A percentile compares a stretch with the other conserved stretches of the same genome.
Evolutionary conservation across 495 filamentous ascomycete species (phyloP).

Genomic region (Xylaria venustula): DNA sequence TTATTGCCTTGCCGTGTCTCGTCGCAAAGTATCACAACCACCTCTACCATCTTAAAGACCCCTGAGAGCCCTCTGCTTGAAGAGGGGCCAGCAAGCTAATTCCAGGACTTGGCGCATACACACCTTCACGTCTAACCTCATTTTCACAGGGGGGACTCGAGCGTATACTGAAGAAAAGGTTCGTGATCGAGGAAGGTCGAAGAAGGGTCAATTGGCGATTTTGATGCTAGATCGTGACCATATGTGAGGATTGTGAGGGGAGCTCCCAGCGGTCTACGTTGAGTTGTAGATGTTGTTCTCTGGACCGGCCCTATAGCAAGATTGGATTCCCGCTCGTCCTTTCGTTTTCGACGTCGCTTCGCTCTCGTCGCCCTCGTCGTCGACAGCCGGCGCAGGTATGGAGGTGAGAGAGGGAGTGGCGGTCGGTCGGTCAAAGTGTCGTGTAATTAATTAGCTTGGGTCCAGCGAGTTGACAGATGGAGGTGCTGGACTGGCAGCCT

Average conservation of each 20-base stretch:
- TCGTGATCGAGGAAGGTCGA: constrained; percentile 9
- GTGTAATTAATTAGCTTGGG: neutral
- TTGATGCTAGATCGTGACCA: neutral
- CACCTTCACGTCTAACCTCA: constrained; percentile 93
- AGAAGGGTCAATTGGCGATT: constrained; percentile 1
- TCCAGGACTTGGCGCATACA: constrained; percentile 33
- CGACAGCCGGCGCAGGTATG: neutral
- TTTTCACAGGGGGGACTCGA: constrained; percentile 48
- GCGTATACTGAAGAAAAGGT: constrained; percentile 7
- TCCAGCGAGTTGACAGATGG: constrained; percentile 9
- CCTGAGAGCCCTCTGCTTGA: no score
- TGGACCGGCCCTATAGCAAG: neutral
- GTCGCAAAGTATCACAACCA: neutral
- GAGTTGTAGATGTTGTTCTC: neutral
- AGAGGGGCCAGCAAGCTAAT: neutral
- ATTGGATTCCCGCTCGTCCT: neutral
- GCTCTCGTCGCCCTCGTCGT: neutral
- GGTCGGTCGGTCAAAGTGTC: neutral
- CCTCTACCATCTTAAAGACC: no score
- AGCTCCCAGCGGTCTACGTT: constrained; percentile 12
- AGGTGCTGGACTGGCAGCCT: constrained; percentile 7
- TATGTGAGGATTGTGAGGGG: constrained; percentile 10
- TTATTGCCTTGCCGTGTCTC: no score
- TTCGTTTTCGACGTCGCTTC: neutral
- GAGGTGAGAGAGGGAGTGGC: neutral